Conservation (phyloP, 225 moss, liverwort and hornwort species). For the Bryum argenteum region DNA sequence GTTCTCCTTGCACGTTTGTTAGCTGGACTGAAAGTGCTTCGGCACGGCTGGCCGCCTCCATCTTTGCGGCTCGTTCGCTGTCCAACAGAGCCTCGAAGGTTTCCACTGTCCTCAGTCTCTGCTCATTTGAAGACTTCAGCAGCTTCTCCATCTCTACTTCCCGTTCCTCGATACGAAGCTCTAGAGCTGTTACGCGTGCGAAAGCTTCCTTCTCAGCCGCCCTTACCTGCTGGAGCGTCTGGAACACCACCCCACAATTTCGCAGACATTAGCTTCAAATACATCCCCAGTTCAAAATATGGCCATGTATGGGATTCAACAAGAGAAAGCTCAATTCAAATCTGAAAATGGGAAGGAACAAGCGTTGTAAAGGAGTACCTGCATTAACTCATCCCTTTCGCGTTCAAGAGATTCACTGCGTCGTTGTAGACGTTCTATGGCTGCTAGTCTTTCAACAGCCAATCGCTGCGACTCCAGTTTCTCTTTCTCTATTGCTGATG, state of each 20-base stretch:
- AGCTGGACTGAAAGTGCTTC: slow-evolving; percentile 78
- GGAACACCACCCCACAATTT: background rate
- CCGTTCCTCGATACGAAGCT: slow-evolving; percentile 70
- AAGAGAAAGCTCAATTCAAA: background rate
- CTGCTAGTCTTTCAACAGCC: slow-evolving; percentile 50
- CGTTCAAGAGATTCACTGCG: slow-evolving; percentile 60
- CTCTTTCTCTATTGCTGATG: slow-evolving; percentile 51
- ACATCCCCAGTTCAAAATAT: background rate
- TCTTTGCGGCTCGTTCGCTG: slow-evolving; percentile 75
- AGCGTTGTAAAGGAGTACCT: slow-evolving; percentile 18
- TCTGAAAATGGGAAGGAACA: background rate
- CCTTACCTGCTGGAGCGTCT: slow-evolving; percentile 58
- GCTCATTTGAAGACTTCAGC: slow-evolving; percentile 63
- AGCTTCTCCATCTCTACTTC: slow-evolving; percentile 84
- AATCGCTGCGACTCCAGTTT: slow-evolving; percentile 72
- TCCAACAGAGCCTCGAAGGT: slow-evolving; percentile 69
- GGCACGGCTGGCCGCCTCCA: slow-evolving; percentile 70
- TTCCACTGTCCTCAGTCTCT: slow-evolving; percentile 73
- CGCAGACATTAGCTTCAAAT: background rate
- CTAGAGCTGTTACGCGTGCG: slow-evolving; percentile 56
- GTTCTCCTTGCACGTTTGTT: slow-evolving; percentile 62
- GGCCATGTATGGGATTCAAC: background rate
- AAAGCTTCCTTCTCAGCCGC: slow-evolving; percentile 50
- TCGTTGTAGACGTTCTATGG: slow-evolving; percentile 61
- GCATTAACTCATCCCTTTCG: slow-evolving; percentile 54